Evolutionary conservation across 208 protist species (phyloP).

Genomic region (Leishmania tarentolae): DNA sequence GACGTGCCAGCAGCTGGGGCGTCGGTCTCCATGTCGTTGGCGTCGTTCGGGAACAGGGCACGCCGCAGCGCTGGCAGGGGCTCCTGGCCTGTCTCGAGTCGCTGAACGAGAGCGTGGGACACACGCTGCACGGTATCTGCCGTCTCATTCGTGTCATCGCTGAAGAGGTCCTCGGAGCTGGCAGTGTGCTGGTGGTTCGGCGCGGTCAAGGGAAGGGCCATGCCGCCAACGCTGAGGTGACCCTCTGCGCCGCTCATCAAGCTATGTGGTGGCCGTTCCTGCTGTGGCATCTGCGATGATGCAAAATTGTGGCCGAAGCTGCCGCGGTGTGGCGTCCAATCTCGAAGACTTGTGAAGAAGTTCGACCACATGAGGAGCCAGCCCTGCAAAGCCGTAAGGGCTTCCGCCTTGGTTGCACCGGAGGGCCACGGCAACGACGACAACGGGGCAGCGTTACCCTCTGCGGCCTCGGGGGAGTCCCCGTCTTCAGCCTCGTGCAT

Average conservation of each 20-base stretch:
- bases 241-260: slow-evolving; percentile 22
- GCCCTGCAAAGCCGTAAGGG: slow-evolving; percentile 39
- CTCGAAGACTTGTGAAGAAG: slow-evolving; percentile 52
- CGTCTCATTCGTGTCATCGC: slow-evolving; percentile 33
- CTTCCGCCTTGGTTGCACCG: slow-evolving; percentile 25
- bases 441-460: background rate
- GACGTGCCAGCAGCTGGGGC: slow-evolving; percentile 8
- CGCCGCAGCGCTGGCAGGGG: slow-evolving; percentile 50
- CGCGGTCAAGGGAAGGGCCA: slow-evolving; percentile 22
- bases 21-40: slow-evolving; percentile 10
- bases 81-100: slow-evolving; percentile 51
- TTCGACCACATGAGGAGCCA: slow-evolving; percentile 61
- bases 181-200: background rate
- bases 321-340: slow-evolving; percentile 37
- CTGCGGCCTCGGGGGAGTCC: background rate
- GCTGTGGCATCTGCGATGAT: slow-evolving; percentile 14
- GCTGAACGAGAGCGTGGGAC: slow-evolving; percentile 38
- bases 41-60: slow-evolving; percentile 39
- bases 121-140: slow-evolving; percentile 36
- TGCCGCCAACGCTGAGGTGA: slow-evolving; percentile 22
- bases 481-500: slow-evolving; percentile 14
- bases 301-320: slow-evolving; percentile 31
- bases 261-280: slow-evolving; percentile 5
- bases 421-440: slow-evolving; percentile 12
- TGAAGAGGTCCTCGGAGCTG: slow-evolving; percentile 23